Conservation (phyloP, 306 rosid species). For the Astragalus membranaceus region DNA sequence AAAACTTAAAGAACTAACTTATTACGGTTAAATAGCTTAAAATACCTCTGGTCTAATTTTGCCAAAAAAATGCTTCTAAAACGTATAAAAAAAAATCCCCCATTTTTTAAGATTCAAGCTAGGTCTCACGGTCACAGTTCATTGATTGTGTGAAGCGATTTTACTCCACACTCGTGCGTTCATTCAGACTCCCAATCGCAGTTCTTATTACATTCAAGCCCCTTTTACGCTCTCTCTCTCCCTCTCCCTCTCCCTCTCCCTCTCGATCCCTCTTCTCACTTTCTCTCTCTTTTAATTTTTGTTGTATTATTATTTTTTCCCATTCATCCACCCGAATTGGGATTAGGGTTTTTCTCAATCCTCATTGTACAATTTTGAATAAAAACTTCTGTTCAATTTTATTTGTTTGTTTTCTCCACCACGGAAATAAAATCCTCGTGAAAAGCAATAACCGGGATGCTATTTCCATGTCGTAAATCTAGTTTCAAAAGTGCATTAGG, state of each 20-base stretch:
- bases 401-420: not conserved
- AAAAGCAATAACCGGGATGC: not conserved
- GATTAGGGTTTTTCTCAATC: slow-evolving; percentile 33
- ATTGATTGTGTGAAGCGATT: not conserved
- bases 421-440: not conserved
- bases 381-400: not conserved
- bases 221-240: not conserved
- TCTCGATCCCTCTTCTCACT: not conserved
- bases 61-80: too few species aligned
- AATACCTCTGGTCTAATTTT: too few species aligned
- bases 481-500: slow-evolving; percentile 25
- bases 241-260: not conserved
- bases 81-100: too few species aligned
- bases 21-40: too few species aligned
- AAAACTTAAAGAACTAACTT: too few species aligned
- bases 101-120: too few species aligned
- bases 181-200: not conserved
- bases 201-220: not conserved
- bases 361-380: slow-evolving; percentile 20
- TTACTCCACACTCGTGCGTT: not conserved
- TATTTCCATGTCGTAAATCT: slow-evolving; percentile 4
- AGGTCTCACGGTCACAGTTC: too few species aligned
- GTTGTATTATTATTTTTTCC: not conserved
- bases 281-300: not conserved
- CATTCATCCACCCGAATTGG: not conserved